These are phyloP conservation scores for Ottelia alismoides DNA, from an alignment of 106 monocot species.

Conservation along the genomic window DNA sequence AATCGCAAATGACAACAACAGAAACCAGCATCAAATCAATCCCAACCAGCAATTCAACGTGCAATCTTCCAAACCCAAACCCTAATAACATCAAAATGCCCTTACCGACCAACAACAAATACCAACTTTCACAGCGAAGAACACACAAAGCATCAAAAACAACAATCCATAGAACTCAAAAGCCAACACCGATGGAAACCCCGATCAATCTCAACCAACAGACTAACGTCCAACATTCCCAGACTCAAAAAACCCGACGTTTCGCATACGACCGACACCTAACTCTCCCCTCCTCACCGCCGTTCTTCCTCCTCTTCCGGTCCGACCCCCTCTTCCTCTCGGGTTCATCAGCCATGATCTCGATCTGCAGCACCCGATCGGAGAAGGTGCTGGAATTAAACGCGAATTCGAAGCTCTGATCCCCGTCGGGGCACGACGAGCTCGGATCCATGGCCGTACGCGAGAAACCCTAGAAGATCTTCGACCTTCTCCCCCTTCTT, in stretches of 20 bases:
- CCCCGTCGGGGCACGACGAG: too few species aligned
- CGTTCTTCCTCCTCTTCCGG: constrained; percentile 33
- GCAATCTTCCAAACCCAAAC: too few species aligned
- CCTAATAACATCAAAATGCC: too few species aligned
- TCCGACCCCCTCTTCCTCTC: constrained; percentile 36
- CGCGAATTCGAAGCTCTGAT: constrained; percentile 85
- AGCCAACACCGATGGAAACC: neutral
- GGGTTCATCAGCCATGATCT: constrained; percentile 56
- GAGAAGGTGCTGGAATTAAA: constrained; percentile 95
- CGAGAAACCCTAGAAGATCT: too few species aligned
- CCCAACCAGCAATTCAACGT: neutral
- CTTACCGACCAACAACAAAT: too few species aligned
- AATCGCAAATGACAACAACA: too few species aligned
- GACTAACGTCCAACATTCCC: constrained; percentile 59
- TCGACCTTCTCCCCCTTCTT: too few species aligned
- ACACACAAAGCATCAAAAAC: neutral
- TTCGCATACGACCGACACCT: constrained; percentile 33
- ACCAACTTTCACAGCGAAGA: neutral
- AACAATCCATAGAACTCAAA: neutral
- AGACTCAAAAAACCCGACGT: too few species aligned
- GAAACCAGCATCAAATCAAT: neutral
- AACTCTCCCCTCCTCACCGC: constrained; percentile 71
- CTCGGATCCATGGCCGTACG: too few species aligned
- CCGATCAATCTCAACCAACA: neutral
- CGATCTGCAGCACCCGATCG: constrained; percentile 81